phyloP scores from a whole-genome alignment of 1,284 basidiomycete species.

The Trichosporon coremiiforme region DNA sequence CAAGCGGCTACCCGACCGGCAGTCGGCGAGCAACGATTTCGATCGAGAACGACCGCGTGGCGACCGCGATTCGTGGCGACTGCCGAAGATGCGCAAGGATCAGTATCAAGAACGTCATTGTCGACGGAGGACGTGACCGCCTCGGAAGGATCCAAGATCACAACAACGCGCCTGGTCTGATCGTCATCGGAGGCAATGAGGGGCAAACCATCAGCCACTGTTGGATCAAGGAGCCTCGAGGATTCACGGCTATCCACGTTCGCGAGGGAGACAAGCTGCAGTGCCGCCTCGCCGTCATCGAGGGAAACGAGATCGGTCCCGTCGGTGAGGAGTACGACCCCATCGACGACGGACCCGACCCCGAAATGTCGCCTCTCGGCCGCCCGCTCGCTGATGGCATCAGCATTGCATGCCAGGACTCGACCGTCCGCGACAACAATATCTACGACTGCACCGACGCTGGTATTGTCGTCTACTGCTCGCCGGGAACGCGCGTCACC shows the following conservation, averaged over 20 bases:
- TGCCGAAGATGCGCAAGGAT: constrained; percentile 57
- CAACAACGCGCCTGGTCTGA: constrained; percentile 42
- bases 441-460: constrained; percentile 56
- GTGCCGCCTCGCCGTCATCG: constrained; percentile 51
- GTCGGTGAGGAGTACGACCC: constrained; percentile 56
- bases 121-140: constrained; percentile 52
- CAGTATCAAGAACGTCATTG: constrained; percentile 47
- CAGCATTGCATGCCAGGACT: constrained; percentile 54
- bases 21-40: constrained; percentile 55
- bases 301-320: constrained; percentile 55
- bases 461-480: constrained; percentile 57
- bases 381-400: constrained; percentile 56
- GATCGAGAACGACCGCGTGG: constrained; percentile 46
- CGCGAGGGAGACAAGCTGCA: constrained; percentile 55
- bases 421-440: constrained; percentile 50
- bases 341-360: constrained; percentile 53
- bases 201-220: constrained; percentile 50
- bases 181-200: constrained; percentile 56
- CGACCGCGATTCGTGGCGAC: constrained; percentile 55
- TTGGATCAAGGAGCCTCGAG: constrained; percentile 50
- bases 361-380: constrained; percentile 53
- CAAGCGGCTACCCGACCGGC: constrained; percentile 57
- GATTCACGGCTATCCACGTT: constrained; percentile 56
- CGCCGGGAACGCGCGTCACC: constrained; percentile 55
- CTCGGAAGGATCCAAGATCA: constrained; percentile 43